Conservation (phyloP, 1,139 yeast species). For the Zygosaccharomyces pseudobailii region DNA sequence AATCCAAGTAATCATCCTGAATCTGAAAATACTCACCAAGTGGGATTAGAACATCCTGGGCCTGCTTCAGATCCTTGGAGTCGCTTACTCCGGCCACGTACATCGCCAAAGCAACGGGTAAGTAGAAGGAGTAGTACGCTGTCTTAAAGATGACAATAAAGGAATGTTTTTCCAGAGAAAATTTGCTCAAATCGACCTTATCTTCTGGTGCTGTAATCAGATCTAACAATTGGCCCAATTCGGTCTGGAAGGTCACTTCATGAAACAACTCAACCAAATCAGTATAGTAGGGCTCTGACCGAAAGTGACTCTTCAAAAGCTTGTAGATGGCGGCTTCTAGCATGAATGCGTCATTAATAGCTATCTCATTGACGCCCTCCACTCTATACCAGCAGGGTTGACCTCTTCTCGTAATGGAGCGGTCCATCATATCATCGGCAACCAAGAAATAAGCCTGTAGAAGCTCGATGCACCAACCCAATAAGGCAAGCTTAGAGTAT, state of each 20-base stretch:
- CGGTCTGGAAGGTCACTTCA: constrained; percentile 95
- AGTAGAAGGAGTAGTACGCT: constrained; percentile 93
- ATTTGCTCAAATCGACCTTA: constrained; percentile 79
- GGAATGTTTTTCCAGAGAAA: constrained; percentile 83
- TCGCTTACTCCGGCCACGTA: constrained; percentile 74
- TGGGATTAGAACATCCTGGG: constrained; percentile 81
- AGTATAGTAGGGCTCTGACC: constrained; percentile 73
- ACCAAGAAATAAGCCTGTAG: constrained; percentile 96
- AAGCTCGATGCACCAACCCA: constrained; percentile 96
- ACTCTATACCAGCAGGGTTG: constrained; percentile 96
- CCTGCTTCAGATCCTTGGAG: constrained; percentile 79
- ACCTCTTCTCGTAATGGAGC: constrained; percentile 94
- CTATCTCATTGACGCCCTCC: constrained; percentile 80
- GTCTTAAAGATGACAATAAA: constrained; percentile 96
- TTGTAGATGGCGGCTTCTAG: constrained; percentile 92
- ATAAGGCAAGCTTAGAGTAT: constrained; percentile 77
- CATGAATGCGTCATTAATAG: constrained; percentile 97
- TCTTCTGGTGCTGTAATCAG: constrained; percentile 97
- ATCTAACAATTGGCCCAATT: constrained; percentile 92
- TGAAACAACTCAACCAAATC: constrained; percentile 90
- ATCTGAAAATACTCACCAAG: constrained; percentile 98
- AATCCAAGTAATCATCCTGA: constrained; percentile 95
- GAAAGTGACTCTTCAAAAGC: constrained; percentile 84
- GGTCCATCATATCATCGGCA: constrained; percentile 99
- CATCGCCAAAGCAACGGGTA: constrained; percentile 98